Conservation (phyloP, 768 basidiomycete species). For the Pleurotus tuoliensis region DNA sequence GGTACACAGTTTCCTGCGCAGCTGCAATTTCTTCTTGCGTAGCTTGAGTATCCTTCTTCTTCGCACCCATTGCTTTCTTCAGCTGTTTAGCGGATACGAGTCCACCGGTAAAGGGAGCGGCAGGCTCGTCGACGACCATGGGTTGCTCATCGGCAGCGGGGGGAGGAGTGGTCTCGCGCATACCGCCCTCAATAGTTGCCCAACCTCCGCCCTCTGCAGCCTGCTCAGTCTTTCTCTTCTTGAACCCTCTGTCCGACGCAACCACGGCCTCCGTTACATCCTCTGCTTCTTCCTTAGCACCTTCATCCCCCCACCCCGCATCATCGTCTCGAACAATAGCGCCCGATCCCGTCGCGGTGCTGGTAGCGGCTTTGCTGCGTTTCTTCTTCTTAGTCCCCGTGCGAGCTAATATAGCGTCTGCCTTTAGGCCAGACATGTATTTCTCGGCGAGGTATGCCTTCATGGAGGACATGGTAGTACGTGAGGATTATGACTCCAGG, state of each 20-base stretch:
- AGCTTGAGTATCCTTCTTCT: constrained; percentile 31
- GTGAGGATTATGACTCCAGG: too few relatives aligned
- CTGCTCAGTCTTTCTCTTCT: constrained; percentile 53
- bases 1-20: constrained; percentile 90
- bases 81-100: constrained; percentile 75
- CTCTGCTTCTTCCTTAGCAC: constrained; percentile 43
- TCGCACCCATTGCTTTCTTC: constrained; percentile 51
- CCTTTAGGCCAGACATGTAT: constrained; percentile 96
- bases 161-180: constrained; percentile 46
- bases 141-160: constrained; percentile 69
- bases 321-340: constrained; percentile 65
- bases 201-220: constrained; percentile 53
- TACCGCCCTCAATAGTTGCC: constrained; percentile 61
- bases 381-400: constrained; percentile 65
- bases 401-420: constrained; percentile 86
- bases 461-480: constrained; percentile 43
- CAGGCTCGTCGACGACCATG: constrained; percentile 41
- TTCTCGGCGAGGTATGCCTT: constrained; percentile 85
- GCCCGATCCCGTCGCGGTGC: constrained; percentile 22
- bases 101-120: constrained; percentile 61
- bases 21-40: constrained; percentile 54
- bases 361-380: constrained; percentile 43
- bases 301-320: constrained; percentile 57
- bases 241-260: constrained; percentile 74
- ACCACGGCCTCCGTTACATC: constrained; percentile 64